phyloP scores from a whole-genome alignment of 2,329 filamentous ascomycete species.

The Calonectria pseudoturangicola region DNA sequence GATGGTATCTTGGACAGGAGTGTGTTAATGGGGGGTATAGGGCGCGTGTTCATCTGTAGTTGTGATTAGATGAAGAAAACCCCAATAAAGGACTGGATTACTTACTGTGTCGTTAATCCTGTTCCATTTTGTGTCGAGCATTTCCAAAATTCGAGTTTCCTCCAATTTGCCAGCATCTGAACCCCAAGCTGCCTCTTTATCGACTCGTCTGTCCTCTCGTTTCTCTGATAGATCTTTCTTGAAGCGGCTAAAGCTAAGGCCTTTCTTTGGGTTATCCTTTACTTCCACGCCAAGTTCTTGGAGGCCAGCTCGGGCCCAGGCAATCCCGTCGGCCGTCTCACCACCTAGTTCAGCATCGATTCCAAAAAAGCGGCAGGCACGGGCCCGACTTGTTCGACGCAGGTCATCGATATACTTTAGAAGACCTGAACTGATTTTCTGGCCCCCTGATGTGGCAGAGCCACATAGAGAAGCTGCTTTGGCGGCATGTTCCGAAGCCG shows the following conservation, averaged over 20 bases:
- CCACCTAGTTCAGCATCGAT: constrained; percentile 91
- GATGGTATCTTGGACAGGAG: constrained; percentile 88
- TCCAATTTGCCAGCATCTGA: constrained; percentile 89
- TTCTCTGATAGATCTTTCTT: constrained; percentile 86
- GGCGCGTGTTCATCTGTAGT: constrained; percentile 84
- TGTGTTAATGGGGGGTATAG: constrained; percentile 81
- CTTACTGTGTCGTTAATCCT: constrained; percentile 94
- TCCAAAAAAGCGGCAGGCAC: constrained; percentile 92
- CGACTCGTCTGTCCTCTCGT: constrained; percentile 85
- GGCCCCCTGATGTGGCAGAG: constrained; percentile 60
- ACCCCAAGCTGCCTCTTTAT: constrained; percentile 84
- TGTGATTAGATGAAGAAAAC: constrained; percentile 37
- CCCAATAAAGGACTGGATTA: rapidly evolving
- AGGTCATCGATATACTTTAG: constrained; percentile 86
- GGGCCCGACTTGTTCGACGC: constrained; percentile 83
- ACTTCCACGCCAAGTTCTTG: constrained; percentile 82
- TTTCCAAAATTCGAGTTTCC: constrained; percentile 88
- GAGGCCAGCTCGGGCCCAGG: constrained; percentile 87
- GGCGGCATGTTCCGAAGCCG: constrained; percentile 90
- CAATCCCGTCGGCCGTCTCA: constrained; percentile 88
- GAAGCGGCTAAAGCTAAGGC: constrained; percentile 76
- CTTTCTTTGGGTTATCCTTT: constrained; percentile 68
- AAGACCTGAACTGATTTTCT: constrained; percentile 79
- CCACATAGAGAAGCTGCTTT: constrained; percentile 76
- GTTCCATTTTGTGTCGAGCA: constrained; percentile 91